Conservation (phyloP, 768 basidiomycete species). For the Albatrellus ellisii region DNA sequence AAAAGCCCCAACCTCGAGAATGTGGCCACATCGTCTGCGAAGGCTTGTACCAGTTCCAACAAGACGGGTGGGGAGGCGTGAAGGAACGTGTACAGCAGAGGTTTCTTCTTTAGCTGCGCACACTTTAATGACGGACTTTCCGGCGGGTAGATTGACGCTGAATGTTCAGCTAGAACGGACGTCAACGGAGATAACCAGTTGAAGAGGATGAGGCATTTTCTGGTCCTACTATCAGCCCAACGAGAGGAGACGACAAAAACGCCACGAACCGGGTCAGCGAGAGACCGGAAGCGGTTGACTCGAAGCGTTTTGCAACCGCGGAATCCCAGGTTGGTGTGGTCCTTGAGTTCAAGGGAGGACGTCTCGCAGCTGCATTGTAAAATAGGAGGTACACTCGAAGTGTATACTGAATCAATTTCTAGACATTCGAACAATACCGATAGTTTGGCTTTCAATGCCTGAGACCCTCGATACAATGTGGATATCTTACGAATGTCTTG, state of each 20-base stretch:
- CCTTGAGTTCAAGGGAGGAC: slow-evolving; percentile 32
- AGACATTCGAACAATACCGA: slow-evolving; percentile 1
- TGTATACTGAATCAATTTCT: slow-evolving; percentile 86
- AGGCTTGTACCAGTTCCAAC: slow-evolving; percentile 60
- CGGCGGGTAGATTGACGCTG: slow-evolving; percentile 48
- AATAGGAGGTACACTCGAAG: slow-evolving; percentile 63
- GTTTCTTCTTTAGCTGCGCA: slow-evolving; percentile 22
- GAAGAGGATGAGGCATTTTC: slow-evolving; percentile 72
- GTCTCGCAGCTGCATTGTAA: slow-evolving; percentile 39
- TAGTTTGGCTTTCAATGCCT: neutral
- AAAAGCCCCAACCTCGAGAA: slow-evolving; percentile 59
- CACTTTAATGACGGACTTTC: slow-evolving; percentile 21
- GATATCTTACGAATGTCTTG: slow-evolving; percentile 62
- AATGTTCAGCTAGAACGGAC: slow-evolving; percentile 54
- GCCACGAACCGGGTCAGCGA: slow-evolving; percentile 58
- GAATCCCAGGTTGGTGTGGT: slow-evolving; percentile 39
- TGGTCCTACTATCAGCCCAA: slow-evolving; percentile 18
- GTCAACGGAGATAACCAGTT: slow-evolving; percentile 76
- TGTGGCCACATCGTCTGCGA: slow-evolving; percentile 74
- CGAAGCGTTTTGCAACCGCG: slow-evolving; percentile 44
- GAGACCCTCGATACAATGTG: neutral
- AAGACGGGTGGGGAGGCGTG: slow-evolving; percentile 76
- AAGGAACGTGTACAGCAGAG: slow-evolving; percentile 62
- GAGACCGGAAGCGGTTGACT: slow-evolving; percentile 49
- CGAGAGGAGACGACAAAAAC: neutral